These are phyloP conservation scores for Oryza longistaminata DNA, from an alignment of 176 grass and related monocot genomes.

Conservation along the genomic window DNA sequence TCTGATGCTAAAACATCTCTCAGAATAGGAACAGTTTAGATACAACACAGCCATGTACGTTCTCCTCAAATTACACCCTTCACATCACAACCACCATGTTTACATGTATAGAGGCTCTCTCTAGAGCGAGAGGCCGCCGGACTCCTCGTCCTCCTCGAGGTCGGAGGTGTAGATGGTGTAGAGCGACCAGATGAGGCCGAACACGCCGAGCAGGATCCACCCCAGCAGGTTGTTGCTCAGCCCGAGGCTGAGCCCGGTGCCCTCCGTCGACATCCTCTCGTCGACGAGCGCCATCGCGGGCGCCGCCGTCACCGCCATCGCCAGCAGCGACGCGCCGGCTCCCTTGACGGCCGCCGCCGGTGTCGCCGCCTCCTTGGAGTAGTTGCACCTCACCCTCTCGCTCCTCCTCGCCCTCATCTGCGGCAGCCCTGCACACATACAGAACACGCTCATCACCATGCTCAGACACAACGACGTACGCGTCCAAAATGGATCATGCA, in stretches of 20 bases:
- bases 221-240: slow-evolving; percentile 94
- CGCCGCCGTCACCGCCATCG: slow-evolving; percentile 46
- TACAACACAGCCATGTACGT: slow-evolving; percentile 36
- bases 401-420: slow-evolving; percentile 56
- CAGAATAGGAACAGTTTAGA: slow-evolving; percentile 35
- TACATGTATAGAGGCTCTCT: slow-evolving; percentile 32
- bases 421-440: slow-evolving; percentile 58
- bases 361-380: slow-evolving; percentile 45
- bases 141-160: slow-evolving; percentile 97
- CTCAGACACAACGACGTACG: background rate
- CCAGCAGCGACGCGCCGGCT: slow-evolving; percentile 39
- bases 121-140: slow-evolving; percentile 78
- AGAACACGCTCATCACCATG: background rate
- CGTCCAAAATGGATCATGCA: background rate
- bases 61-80: slow-evolving; percentile 27
- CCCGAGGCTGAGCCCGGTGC: slow-evolving; percentile 90
- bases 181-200: slow-evolving; percentile 95
- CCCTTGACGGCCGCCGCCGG: slow-evolving; percentile 26
- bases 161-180: slow-evolving; percentile 83
- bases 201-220: slow-evolving; percentile 84
- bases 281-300: slow-evolving; percentile 88
- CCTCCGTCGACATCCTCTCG: slow-evolving; percentile 90
- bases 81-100: background rate
- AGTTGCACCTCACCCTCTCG: slow-evolving; percentile 62
- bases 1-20: slow-evolving; percentile 25